A percentile compares a stretch with the other conserved stretches of the same genome.
These are phyloP conservation scores for Kalaharituber pfeilii DNA, from an alignment of 2,329 filamentous ascomycete genomes.

Conservation along the genomic window DNA sequence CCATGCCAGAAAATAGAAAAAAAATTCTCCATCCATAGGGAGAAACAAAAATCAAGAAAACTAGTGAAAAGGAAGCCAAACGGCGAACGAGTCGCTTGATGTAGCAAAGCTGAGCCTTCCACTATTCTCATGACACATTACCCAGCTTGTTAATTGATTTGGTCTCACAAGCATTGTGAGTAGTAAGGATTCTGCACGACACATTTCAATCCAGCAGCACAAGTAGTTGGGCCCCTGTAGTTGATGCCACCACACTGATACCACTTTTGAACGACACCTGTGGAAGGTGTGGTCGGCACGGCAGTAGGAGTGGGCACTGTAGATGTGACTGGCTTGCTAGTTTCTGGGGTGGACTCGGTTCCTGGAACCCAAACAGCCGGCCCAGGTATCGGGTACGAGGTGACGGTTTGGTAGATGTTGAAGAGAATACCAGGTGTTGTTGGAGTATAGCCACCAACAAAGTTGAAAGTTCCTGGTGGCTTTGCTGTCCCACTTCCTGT, in stretches of 20 bases:
- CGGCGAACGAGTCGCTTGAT: no score
- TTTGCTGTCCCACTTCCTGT: conserved; percentile 23
- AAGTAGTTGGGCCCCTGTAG: conserved; percentile 29
- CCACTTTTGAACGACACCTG: conserved; percentile 21
- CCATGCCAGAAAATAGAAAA: background rate
- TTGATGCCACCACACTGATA: conserved; percentile 32
- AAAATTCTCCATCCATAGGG: background rate
- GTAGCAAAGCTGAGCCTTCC: no score
- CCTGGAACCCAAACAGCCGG: conserved; percentile 14
- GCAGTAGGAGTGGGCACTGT: conserved; percentile 2
- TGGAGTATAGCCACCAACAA: conserved; percentile 30
- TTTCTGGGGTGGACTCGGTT: background rate
- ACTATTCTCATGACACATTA: no score
- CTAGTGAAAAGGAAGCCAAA: no score
- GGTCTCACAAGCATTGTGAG: conserved; percentile 28
- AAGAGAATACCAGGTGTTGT: conserved; percentile 29
- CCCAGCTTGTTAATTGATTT: conserved; percentile 1
- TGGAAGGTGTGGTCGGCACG: background rate
- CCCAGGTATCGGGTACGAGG: conserved; percentile 14
- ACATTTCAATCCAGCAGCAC: conserved; percentile 29
- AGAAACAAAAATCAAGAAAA: background rate
- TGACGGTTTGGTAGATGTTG: conserved; percentile 15
- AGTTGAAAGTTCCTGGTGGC: conserved; percentile 31
- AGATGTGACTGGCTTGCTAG: background rate
- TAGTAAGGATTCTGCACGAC: conserved; percentile 31